Conservation (phyloP, 306 rosid genomes). For the Ormosia emarginata region DNA sequence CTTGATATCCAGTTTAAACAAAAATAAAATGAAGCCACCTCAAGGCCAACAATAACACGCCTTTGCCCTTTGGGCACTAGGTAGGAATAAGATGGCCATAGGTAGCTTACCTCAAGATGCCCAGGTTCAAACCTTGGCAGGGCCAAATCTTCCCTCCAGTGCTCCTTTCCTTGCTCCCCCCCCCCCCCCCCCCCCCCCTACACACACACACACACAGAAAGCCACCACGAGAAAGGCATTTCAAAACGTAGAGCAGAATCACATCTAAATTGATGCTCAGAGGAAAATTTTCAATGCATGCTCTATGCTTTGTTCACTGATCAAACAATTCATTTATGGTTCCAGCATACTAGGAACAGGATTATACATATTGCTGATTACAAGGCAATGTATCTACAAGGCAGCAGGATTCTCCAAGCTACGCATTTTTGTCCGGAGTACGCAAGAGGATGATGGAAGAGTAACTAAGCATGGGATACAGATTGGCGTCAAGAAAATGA, state of each 20-base stretch:
- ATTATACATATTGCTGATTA: not conserved
- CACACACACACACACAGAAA: not conserved
- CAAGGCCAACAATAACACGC: no score
- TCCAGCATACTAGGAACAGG: not conserved
- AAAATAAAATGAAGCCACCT: no score
- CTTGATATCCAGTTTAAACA: no score
- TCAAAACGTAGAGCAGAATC: not conserved
- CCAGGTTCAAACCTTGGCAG: not conserved
- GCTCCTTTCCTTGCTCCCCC: not conserved
- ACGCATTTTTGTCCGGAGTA: slow-evolving; percentile 44
- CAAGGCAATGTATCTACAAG: not conserved
- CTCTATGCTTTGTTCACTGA: slow-evolving; percentile 1
- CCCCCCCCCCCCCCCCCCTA: not conserved
- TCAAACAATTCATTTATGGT: not conserved
- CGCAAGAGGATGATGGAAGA: slow-evolving; percentile 84
- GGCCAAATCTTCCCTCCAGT: not conserved
- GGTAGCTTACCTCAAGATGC: not conserved
- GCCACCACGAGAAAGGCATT: not conserved
- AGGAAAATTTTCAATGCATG: not conserved
- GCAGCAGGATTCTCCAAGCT: slow-evolving; percentile 17
- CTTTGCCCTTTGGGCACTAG: no score
- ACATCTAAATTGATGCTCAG: not conserved
- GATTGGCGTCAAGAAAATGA: slow-evolving; percentile 74
- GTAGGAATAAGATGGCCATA: no score
- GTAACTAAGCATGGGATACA: slow-evolving; percentile 93